Evolutionary conservation across 768 basidiomycete species (phyloP), one percentile per base, ranked within the genome.

Genomic region (Mycena amicta): DNA sequence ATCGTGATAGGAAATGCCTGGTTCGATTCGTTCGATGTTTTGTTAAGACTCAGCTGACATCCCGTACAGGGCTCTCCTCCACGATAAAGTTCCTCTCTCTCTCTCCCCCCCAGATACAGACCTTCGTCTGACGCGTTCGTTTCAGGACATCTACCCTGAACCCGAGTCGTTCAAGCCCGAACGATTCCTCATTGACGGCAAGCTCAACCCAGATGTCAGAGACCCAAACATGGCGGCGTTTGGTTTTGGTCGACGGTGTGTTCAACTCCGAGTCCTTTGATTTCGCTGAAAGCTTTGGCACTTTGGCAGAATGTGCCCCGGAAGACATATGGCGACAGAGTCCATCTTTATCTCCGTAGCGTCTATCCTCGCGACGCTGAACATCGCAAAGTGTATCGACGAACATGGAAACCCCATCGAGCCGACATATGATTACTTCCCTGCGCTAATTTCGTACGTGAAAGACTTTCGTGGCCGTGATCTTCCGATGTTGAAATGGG

Each of bases 101-200:
- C 18, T 18, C 8, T 37, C 8, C 33, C 33, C 8, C 33, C 18
- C 33, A 37, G 18, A 18, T 37, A 8, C 22, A 33, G 18, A 13
- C 51, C 33, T 26, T 41, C 46, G 22, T n/a, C n/a, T 27, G 46
- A 22, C 5, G 33, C 25, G 13, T 74, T 66, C 22, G 67, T 66
- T 11, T 65, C 72, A n/a, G n/a, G n/a, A n/a, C n/a, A n/a, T n/a
- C n/a, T n/a, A n/a, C n/a, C n/a, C n/a, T n/a, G n/a, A n/a, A 39
- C 68, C 72, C 11, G 61, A 66, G n/a, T 40, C 13, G 4, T 74
- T 74, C 56, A 62, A 61, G 22, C 71, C 72, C 4, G 72, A 73
- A 25, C 65, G 70, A 27, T 71, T 65, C 47, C 50, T 68, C 22
- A 4, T n/a, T n/a, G n/a, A n/a, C n/a, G n/a, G n/a, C n/a, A n/a